Percentiles rank a stretch among this genome's conserved stretches.
These are phyloP conservation scores for Coniella lustricola DNA, from an alignment of 2,329 filamentous ascomycete species.

Conservation along the genomic window DNA sequence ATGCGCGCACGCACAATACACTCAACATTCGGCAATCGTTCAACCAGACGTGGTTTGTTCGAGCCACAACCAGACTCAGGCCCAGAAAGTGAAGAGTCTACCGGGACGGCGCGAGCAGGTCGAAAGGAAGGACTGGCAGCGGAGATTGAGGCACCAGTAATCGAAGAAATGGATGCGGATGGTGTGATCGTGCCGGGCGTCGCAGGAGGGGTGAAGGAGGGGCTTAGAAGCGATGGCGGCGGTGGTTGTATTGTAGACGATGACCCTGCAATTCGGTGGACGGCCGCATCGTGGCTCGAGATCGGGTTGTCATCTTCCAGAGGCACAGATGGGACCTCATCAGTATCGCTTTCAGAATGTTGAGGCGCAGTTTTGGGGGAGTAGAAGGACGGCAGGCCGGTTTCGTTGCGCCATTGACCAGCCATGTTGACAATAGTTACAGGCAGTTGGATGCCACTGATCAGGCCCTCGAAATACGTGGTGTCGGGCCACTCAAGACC, in stretches of 20 bases:
- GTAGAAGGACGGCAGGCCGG: constrained; percentile 25
- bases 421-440: not conserved
- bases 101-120: constrained; percentile 46
- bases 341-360: constrained; percentile 19
- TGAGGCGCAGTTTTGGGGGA: constrained; percentile 22
- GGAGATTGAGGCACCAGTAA: constrained; percentile 13
- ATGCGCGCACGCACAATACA: constrained; percentile 94
- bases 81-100: constrained; percentile 48
- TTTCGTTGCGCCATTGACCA: constrained; percentile 3
- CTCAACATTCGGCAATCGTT: constrained; percentile 74
- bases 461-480: too few relatives aligned
- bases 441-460: not conserved
- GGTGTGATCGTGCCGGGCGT: constrained; percentile 55
- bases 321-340: constrained; percentile 16
- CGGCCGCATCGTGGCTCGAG: constrained; percentile 2
- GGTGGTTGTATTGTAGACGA: constrained; percentile 19
- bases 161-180: constrained; percentile 24
- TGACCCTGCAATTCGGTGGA: constrained; percentile 14
- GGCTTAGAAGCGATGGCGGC: constrained; percentile 72
- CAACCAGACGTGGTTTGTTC: constrained; percentile 64
- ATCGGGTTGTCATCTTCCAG: constrained; percentile 12
- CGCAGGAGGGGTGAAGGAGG: constrained; percentile 69
- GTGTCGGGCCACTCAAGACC: too few relatives aligned
- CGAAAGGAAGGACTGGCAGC: constrained; percentile 18
- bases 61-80: constrained; percentile 43